Percentiles rank a stretch among this genome's conserved stretches.
phyloP scores from a whole-genome alignment of 202 grass and related monocot species.

The Musa balbisiana region DNA sequence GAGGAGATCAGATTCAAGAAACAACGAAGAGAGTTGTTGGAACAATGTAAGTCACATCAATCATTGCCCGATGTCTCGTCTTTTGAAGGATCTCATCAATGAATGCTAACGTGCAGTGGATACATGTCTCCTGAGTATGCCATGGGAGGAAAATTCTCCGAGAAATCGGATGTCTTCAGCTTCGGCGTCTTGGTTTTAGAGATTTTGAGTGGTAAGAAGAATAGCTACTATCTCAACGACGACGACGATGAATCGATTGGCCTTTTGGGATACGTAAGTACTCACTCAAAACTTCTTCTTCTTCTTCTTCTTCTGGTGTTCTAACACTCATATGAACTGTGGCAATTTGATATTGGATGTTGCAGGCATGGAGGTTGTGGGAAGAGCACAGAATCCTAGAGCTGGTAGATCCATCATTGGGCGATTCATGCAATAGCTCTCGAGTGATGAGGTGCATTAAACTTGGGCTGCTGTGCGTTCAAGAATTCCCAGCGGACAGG shows the following conservation, averaged over 20 bases:
- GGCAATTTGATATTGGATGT: too few species aligned
- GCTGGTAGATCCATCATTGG: neutral
- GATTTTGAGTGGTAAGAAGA: neutral
- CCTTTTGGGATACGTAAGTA: neutral
- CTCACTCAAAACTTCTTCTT: neutral
- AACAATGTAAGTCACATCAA: conserved; percentile 37
- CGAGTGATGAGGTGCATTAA: neutral
- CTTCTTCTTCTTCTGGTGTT: too few species aligned
- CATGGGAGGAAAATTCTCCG: neutral
- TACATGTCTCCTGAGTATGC: neutral
- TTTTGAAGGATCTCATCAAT: too few species aligned
- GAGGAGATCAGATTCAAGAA: conserved; percentile 8
- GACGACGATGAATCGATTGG: neutral
- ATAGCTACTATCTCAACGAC: neutral
- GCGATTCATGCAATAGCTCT: neutral
- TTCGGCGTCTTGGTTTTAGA: neutral
- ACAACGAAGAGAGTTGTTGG: conserved; percentile 33
- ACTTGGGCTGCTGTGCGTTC: neutral
- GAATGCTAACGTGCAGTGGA: neutral
- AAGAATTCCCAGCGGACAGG: neutral
- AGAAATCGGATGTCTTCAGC: neutral
- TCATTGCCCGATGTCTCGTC: too few species aligned
- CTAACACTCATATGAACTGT: too few species aligned
- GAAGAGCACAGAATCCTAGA: neutral
- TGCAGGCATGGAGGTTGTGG: neutral